A percentile compares a stretch with the other conserved stretches of the same genome.
These are phyloP conservation scores for Trichosanthes cucumerina DNA, from an alignment of 306 rosid genomes.

Conservation along the genomic window DNA sequence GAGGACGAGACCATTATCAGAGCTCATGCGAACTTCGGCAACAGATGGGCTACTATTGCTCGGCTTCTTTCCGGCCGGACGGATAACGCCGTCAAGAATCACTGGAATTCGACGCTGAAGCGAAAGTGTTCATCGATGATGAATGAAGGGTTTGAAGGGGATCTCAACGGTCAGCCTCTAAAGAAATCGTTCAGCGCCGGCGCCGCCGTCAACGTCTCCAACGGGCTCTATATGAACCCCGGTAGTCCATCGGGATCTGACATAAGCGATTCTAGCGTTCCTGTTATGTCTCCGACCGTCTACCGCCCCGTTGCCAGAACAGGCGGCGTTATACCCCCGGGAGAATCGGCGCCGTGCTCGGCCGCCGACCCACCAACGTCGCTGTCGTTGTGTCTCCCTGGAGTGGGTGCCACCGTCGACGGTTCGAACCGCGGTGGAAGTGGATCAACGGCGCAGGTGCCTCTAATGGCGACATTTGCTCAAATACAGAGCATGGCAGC, in stretches of 20 bases:
- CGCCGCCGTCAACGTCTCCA: conserved; percentile 49
- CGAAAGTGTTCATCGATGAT: conserved; percentile 50
- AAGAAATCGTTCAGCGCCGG: conserved; percentile 75
- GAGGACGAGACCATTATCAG: conserved; percentile 84
- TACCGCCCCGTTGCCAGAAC: conserved; percentile 64
- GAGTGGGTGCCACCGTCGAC: conserved; percentile 45
- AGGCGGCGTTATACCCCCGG: conserved; percentile 47
- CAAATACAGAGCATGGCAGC: conserved; percentile 4
- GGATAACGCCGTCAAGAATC: conserved; percentile 94
- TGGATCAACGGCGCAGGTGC: conserved; percentile 10
- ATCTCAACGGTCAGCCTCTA: conserved; percentile 31
- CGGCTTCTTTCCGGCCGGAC: conserved; percentile 80
- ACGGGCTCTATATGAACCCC: conserved; percentile 56
- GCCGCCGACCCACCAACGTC: conserved; percentile 74
- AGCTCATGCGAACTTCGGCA: conserved; percentile 90
- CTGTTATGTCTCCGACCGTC: conserved; percentile 31
- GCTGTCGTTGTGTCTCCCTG: conserved; percentile 66
- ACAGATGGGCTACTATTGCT: conserved; percentile 97
- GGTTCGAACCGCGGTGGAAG: conserved; percentile 21
- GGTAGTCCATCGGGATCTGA: conserved; percentile 88
- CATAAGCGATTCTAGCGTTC: conserved; percentile 72
- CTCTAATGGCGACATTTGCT: neutral
- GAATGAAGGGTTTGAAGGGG: conserved; percentile 27
- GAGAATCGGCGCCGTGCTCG: conserved; percentile 45
- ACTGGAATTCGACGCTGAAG: conserved; percentile 95